phyloP scores from a whole-genome alignment of 805 yeast genomes.

The Sugiyamaella americana region DNA sequence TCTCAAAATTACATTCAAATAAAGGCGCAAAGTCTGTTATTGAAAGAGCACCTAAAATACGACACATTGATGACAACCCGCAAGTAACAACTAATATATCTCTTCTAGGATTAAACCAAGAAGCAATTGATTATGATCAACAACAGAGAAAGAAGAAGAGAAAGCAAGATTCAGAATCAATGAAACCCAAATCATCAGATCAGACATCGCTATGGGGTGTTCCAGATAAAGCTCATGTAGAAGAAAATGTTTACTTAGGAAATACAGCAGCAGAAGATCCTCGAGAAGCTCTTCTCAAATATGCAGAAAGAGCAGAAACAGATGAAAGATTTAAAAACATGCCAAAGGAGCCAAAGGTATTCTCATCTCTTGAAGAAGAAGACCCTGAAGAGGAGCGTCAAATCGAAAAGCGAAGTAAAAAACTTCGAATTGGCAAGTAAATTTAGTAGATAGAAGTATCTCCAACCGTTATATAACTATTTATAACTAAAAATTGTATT shows the following conservation, averaged over 20 bases:
- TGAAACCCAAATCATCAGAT: slow-evolving; percentile 16
- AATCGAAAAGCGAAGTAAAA: neutral
- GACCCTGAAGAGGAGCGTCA: neutral
- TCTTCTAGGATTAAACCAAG: slow-evolving; percentile 27
- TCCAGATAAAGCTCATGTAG: slow-evolving; percentile 22
- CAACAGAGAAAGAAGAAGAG: slow-evolving; percentile 5
- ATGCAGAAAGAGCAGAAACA: slow-evolving; percentile 27
- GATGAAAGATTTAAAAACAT: slow-evolving; percentile 20
- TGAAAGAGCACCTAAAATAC: slow-evolving; percentile 23
- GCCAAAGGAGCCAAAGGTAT: slow-evolving; percentile 6
- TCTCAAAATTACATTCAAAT: slow-evolving; percentile 25
- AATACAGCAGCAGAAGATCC: slow-evolving; percentile 28
- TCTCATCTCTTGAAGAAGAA: slow-evolving; percentile 7
- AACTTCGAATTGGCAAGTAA: neutral
- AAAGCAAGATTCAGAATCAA: slow-evolving; percentile 4
- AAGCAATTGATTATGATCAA: slow-evolving; percentile 11
- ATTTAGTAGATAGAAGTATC: neutral
- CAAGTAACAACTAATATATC: slow-evolving; percentile 23
- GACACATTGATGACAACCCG: slow-evolving; percentile 31
- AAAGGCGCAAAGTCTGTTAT: slow-evolving; percentile 28
- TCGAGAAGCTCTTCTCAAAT: slow-evolving; percentile 30
- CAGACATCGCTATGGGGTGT: slow-evolving; percentile 20
- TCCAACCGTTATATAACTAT: too few relatives aligned
- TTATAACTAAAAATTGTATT: too few relatives aligned
- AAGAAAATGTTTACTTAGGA: slow-evolving; percentile 15